phyloP scores from a whole-genome alignment of 2,329 filamentous ascomycete species.

The Aspergillus persii region DNA sequence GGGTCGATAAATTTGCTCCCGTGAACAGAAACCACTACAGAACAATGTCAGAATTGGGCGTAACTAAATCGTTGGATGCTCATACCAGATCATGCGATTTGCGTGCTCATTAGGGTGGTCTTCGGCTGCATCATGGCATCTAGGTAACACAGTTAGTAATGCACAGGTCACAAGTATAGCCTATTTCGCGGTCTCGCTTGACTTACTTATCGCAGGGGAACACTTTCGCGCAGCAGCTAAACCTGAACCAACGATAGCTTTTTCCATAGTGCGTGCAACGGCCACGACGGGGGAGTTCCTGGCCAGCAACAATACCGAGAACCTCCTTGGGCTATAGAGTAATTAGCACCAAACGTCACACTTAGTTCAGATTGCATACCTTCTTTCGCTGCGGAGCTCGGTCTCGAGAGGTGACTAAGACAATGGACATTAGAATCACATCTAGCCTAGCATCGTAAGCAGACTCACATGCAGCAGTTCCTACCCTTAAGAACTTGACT shows the following conservation, averaged over 20 bases:
- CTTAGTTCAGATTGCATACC: slow-evolving; percentile 27
- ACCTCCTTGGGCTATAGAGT: slow-evolving; percentile 45
- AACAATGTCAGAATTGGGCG: slow-evolving; percentile 1
- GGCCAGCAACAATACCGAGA: slow-evolving; percentile 54
- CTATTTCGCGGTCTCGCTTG: background rate
- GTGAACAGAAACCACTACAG: slow-evolving; percentile 64
- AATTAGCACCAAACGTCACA: background rate
- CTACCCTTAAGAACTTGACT: slow-evolving; percentile 73
- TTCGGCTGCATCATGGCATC: slow-evolving; percentile 70
- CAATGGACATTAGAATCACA: no score
- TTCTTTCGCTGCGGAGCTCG: slow-evolving; percentile 34
- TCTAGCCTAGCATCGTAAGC: background rate
- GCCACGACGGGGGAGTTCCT: slow-evolving; percentile 53
- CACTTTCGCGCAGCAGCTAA: slow-evolving; percentile 57
- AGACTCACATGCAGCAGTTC: slow-evolving; percentile 50
- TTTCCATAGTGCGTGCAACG: slow-evolving; percentile 56
- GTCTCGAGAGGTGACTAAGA: slow-evolving; percentile 28
- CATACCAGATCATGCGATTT: slow-evolving; percentile 73
- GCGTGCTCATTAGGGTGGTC: slow-evolving; percentile 79
- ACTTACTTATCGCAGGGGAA: slow-evolving; percentile 56
- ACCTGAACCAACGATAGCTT: slow-evolving; percentile 58
- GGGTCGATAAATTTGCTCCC: slow-evolving; percentile 75
- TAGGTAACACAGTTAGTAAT: slow-evolving; percentile 24
- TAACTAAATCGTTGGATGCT: background rate
- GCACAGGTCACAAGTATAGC: background rate